These are phyloP conservation scores for Lodderomyces metapsilosis DNA, from an alignment of 1,139 yeast species.

Conservation along the genomic window DNA sequence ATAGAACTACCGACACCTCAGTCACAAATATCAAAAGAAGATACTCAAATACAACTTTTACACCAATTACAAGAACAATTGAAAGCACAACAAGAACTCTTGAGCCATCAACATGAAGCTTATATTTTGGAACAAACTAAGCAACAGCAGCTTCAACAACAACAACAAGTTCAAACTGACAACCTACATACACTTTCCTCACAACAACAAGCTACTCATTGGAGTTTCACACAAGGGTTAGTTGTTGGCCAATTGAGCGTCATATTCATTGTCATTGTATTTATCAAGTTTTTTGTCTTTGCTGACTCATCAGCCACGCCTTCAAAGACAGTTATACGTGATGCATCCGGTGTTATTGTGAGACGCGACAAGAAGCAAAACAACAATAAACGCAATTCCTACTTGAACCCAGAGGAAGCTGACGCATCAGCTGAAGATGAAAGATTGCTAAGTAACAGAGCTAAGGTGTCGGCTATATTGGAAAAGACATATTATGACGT, in stretches of 20 bases:
- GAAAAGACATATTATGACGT: constrained; percentile 94
- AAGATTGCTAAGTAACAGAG: constrained; percentile 17
- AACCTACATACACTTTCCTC: constrained; percentile 5
- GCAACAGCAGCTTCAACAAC: constrained; percentile 9
- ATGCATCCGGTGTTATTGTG: constrained; percentile 39
- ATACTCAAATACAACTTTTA: constrained; percentile 8
- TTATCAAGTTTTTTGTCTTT: constrained; percentile 85
- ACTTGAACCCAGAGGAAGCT: constrained; percentile 1
- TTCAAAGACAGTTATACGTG: constrained; percentile 25
- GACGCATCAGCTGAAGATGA: constrained; percentile 19
- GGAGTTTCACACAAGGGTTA: constrained; percentile 80
- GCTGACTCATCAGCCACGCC: constrained; percentile 57
- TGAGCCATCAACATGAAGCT: constrained; percentile 30
- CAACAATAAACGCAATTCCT: constrained; percentile 1
- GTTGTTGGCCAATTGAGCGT: constrained; percentile 84
- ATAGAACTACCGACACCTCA: background rate
- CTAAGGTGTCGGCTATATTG: constrained; percentile 47
- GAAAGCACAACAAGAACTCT: constrained; percentile 30
- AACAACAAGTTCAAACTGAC: constrained; percentile 5
- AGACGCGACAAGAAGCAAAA: constrained; percentile 26
- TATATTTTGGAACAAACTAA: constrained; percentile 19
- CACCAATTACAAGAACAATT: constrained; percentile 32
- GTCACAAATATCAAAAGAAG: background rate
- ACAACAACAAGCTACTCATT: constrained; percentile 21
- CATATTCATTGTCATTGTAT: constrained; percentile 66